Conservation (phyloP, 106 monocot genomes). For the Dioscorea dumetorum region DNA sequence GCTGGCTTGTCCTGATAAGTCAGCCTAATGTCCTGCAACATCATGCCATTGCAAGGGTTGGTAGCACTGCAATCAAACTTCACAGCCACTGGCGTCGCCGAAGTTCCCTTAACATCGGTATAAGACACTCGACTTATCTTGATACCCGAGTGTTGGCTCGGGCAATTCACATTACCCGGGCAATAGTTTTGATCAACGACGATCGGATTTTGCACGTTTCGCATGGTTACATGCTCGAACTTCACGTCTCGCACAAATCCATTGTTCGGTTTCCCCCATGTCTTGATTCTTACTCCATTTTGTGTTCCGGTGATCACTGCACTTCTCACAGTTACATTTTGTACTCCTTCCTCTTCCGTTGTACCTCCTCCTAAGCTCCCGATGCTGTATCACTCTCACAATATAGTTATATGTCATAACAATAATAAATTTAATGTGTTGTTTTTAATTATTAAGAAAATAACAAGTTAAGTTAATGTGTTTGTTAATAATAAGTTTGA, state of each 20-base stretch:
- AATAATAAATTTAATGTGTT: no score
- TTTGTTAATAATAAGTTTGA: no score
- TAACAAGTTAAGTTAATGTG: no score
- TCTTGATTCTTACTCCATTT: constrained; percentile 10
- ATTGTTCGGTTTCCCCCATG: constrained; percentile 2
- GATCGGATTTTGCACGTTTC: constrained; percentile 4
- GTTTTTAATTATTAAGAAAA: no score
- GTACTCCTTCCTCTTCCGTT: background rate
- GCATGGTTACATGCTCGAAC: constrained; percentile 3
- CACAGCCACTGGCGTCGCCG: constrained; percentile 21
- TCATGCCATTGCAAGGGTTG: constrained; percentile 24
- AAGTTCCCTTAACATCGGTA: constrained; percentile 10
- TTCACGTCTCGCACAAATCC: constrained; percentile 5
- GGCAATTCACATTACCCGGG: background rate
- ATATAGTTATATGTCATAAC: no score
- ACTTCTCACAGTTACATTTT: constrained; percentile 5
- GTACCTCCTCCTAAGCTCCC: constrained; percentile 2
- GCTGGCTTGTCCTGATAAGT: constrained; percentile 16
- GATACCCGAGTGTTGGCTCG: constrained; percentile 8
- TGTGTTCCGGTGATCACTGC: background rate
- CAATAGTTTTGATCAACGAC: constrained; percentile 14
- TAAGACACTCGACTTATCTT: constrained; percentile 14
- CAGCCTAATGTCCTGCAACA: constrained; percentile 17
- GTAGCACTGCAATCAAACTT: constrained; percentile 22
- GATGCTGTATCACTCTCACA: background rate